A percentile compares a stretch with the other conserved stretches of the same genome.
These are phyloP conservation scores for Gynostemma pentaphyllum DNA, from an alignment of 306 rosid genomes.

Conservation along the genomic window DNA sequence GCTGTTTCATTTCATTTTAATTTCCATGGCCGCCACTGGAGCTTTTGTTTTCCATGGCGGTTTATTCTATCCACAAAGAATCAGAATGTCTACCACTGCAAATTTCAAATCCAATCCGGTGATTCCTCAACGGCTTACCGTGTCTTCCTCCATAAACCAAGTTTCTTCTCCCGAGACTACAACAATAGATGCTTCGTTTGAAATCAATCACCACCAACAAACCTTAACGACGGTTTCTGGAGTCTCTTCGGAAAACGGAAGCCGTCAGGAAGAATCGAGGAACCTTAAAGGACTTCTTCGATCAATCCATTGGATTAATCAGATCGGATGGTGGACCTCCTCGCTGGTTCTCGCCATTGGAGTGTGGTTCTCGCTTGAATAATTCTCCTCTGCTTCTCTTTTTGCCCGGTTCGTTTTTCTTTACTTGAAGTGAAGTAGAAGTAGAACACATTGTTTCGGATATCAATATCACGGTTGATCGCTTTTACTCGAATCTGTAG, in stretches of 20 bases:
- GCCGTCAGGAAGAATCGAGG: background rate
- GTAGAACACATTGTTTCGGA: too few relatives aligned
- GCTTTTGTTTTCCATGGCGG: slow-evolving; percentile 12
- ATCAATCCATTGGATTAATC: slow-evolving; percentile 34
- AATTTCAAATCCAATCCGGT: slow-evolving; percentile 10
- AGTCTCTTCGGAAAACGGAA: background rate
- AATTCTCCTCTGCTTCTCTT: slow-evolving; percentile 60
- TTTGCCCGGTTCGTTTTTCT: slow-evolving; percentile 51
- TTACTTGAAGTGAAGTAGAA: too few relatives aligned
- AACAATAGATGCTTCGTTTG: background rate
- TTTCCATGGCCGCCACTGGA: slow-evolving; percentile 33
- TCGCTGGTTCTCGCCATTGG: slow-evolving; percentile 83
- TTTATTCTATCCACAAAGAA: slow-evolving; percentile 14
- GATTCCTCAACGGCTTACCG: slow-evolving; percentile 14
- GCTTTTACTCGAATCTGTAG: slow-evolving; percentile 25
- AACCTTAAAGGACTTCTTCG: slow-evolving; percentile 31
- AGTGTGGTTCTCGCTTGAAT: slow-evolving; percentile 27
- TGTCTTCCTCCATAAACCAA: slow-evolving; percentile 16
- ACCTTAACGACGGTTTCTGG: background rate
- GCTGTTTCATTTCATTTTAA: too few relatives aligned
- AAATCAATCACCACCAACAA: slow-evolving; percentile 10
- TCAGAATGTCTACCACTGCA: background rate
- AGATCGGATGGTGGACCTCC: slow-evolving; percentile 56
- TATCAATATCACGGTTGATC: background rate
- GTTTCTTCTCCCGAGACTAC: slow-evolving; percentile 2